phyloP scores from a whole-genome alignment of 352 stramenopile genomes.

The Albugo laibachii region DNA sequence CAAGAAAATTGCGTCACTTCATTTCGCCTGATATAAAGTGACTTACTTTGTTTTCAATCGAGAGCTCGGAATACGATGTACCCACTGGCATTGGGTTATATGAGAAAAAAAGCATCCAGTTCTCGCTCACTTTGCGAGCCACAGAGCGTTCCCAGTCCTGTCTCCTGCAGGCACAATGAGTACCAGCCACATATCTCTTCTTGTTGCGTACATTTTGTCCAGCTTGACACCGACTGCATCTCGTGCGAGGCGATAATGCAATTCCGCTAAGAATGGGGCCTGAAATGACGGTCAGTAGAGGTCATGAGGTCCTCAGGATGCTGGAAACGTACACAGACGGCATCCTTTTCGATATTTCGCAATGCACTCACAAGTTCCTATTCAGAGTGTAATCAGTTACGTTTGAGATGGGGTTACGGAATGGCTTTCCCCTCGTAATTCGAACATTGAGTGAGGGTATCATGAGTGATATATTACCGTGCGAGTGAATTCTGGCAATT shows the following conservation, averaged over 20 bases:
- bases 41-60: slow-evolving; percentile 31
- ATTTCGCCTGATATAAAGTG: not conserved
- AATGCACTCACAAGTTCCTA: not conserved
- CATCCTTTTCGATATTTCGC: not conserved
- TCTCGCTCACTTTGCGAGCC: slow-evolving; percentile 48
- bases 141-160: slow-evolving; percentile 69
- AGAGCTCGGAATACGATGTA: slow-evolving; percentile 32
- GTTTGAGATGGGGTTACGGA: slow-evolving; percentile 2
- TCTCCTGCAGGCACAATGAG: slow-evolving; percentile 18
- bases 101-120: slow-evolving; percentile 46
- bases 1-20: not conserved
- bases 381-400: not conserved
- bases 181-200: not conserved
- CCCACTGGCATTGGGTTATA: slow-evolving; percentile 34
- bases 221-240: slow-evolving; percentile 56
- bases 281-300: slow-evolving; percentile 5
- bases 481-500: slow-evolving; percentile 44
- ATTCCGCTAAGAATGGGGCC: slow-evolving; percentile 46
- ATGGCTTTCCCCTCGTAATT: not conserved
- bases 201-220: slow-evolving; percentile 41
- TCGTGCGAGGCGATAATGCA: slow-evolving; percentile 62
- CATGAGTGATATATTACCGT: slow-evolving; percentile 22
- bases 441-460: not conserved
- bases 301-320: not conserved
- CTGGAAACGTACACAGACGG: not conserved